Percentiles rank a stretch among this genome's conserved stretches.
Evolutionary conservation across 2,329 filamentous ascomycete species (phyloP).

Genomic region (Aspergillus tubingensis): DNA sequence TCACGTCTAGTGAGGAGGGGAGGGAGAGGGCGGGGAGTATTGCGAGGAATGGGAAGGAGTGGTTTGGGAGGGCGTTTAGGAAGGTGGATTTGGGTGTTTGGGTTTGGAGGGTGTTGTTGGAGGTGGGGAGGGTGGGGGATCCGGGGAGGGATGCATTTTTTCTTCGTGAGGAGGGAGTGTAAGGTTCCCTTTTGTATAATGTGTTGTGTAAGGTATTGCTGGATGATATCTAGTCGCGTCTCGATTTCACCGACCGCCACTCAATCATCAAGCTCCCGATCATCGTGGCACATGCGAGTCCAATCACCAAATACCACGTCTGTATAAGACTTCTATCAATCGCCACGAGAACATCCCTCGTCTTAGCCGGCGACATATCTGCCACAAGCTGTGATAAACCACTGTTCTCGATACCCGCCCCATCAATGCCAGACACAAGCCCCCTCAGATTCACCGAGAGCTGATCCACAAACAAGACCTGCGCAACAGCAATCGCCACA

Average conservation of each 20-base stretch:
- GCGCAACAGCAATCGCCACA: slow-evolving; percentile 55
- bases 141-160: background rate
- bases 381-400: slow-evolving; percentile 24
- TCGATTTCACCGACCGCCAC: slow-evolving; percentile 29
- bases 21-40: slow-evolving; percentile 17
- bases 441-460: slow-evolving; percentile 34
- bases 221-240: background rate
- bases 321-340: slow-evolving; percentile 24
- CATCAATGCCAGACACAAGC: slow-evolving; percentile 17
- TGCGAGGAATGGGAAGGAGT: slow-evolving; percentile 18
- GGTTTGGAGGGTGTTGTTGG: slow-evolving; percentile 22
- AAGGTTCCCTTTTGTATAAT: no score
- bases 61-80: slow-evolving; percentile 20
- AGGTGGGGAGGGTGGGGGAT: slow-evolving; percentile 22
- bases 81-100: slow-evolving; percentile 21
- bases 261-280: slow-evolving; percentile 27
- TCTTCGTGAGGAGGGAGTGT: no score
- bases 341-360: slow-evolving; percentile 19
- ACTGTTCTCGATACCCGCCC: slow-evolving; percentile 17
- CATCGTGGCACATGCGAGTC: slow-evolving; percentile 25
- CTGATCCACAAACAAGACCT: slow-evolving; percentile 55
- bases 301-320: slow-evolving; percentile 28
- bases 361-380: slow-evolving; percentile 11
- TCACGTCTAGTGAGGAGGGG: slow-evolving; percentile 19
- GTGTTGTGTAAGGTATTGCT: no score